Evolutionary conservation across 2,329 filamentous ascomycete genomes (phyloP).

Genomic region (Neonectria ditissima): DNA sequence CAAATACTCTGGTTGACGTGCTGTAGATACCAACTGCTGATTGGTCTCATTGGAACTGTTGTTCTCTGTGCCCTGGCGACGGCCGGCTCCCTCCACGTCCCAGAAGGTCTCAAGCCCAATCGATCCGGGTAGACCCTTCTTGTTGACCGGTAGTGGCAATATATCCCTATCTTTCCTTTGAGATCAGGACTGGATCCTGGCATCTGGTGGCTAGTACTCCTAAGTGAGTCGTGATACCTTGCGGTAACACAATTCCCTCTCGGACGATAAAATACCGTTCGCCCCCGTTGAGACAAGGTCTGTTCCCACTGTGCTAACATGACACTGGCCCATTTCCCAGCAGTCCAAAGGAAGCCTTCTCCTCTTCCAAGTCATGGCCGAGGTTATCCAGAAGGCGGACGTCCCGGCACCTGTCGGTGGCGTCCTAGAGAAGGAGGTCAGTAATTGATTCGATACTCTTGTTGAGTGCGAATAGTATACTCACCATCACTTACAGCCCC

Average conservation of each 20-base stretch:
- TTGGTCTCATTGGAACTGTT: neutral
- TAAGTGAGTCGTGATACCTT: conserved; percentile 1
- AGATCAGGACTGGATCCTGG: neutral
- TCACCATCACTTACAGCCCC: neutral
- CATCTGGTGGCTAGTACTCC: conserved; percentile 1
- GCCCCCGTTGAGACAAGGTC: neutral
- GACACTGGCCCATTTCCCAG: neutral
- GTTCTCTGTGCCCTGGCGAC: neutral
- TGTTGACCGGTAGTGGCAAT: no score
- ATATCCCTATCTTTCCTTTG: neutral
- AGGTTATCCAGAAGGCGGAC: conserved; percentile 4
- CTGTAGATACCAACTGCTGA: neutral
- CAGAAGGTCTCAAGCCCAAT: neutral
- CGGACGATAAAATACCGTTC: neutral
- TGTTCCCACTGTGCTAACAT: neutral
- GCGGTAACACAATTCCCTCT: neutral
- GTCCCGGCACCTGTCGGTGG: neutral
- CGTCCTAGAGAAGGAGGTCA: conserved; percentile 6
- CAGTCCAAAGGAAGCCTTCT: neutral
- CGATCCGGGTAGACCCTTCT: neutral
- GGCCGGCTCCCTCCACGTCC: neutral
- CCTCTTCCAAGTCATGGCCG: neutral
- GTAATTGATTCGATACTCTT: neutral
- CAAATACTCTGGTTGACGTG: neutral
- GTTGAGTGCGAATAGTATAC: neutral